Conservation (phyloP, 345 rosid species). For the Eucalyptus leucophloia region DNA sequence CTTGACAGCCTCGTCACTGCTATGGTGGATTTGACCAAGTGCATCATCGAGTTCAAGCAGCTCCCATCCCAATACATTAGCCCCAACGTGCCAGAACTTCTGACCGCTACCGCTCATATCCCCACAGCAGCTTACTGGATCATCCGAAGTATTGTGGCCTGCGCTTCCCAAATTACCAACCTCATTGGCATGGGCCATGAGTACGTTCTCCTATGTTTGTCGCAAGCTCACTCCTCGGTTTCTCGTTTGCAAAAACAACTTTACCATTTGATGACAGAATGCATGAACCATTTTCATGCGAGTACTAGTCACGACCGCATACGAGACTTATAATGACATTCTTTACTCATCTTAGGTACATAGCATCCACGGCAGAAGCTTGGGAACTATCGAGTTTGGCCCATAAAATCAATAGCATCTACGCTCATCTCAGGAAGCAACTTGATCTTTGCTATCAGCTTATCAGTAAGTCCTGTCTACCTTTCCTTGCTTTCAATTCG, state of each 20-base stretch:
- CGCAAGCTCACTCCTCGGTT: background rate
- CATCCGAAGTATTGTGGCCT: conserved; percentile 25
- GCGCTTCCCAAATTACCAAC: conserved; percentile 30
- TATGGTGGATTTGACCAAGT: conserved; percentile 27
- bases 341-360: conserved; percentile 5
- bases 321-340: background rate
- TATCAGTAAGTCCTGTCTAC: conserved; percentile 15
- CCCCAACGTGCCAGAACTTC: conserved; percentile 10
- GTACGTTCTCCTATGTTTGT: conserved; percentile 15
- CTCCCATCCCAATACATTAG: conserved; percentile 33
- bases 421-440: conserved; percentile 19
- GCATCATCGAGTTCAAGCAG: conserved; percentile 35
- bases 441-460: conserved; percentile 19
- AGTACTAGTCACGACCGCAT: background rate
- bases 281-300: background rate
- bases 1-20: conserved; percentile 16
- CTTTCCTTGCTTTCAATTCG: background rate
- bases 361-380: conserved; percentile 31
- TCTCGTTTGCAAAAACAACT: background rate
- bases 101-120: conserved; percentile 17
- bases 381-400: conserved; percentile 70
- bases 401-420: conserved; percentile 40
- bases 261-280: background rate
- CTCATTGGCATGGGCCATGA: conserved; percentile 35
- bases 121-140: conserved; percentile 62